These are phyloP conservation scores for Melampsora larici-populina DNA, from an alignment of 1,284 basidiomycete genomes.

Conservation along the genomic window DNA sequence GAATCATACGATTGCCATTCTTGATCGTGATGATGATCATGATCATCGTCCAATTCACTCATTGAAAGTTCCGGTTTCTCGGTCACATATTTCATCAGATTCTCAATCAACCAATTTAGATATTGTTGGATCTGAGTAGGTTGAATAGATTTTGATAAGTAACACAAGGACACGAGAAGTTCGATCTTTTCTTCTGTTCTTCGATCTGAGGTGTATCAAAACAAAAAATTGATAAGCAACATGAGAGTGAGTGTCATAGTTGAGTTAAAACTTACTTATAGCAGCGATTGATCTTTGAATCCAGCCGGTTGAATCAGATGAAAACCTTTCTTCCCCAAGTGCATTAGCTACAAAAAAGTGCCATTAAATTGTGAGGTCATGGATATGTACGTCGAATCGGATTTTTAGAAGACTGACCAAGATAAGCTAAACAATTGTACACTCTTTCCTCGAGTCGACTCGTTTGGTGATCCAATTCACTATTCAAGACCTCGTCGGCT, in stretches of 20 bases:
- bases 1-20: conserved; percentile 34
- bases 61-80: conserved; percentile 30
- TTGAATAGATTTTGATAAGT: conserved; percentile 27
- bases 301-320: conserved; percentile 23
- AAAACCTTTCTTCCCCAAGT: conserved; percentile 29
- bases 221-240: not conserved
- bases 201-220: not conserved
- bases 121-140: conserved; percentile 12
- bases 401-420: conserved; percentile 7
- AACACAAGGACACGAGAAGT: conserved; percentile 15
- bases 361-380: not conserved
- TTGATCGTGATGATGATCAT: conserved; percentile 32
- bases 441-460: too few relatives aligned
- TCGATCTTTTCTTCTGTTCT: conserved; percentile 8
- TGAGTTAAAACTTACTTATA: not conserved
- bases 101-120: not conserved
- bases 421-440: too few relatives aligned
- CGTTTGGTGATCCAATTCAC: too few relatives aligned
- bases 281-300: not conserved
- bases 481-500: too few relatives aligned
- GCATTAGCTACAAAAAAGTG: conserved; percentile 9
- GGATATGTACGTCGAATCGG: not conserved
- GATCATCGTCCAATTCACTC: conserved; percentile 19
- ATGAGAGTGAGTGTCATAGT: not conserved
- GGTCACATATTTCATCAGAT: conserved; percentile 19